phyloP scores from a whole-genome alignment of 306 rosid species.

The Ceratonia siliqua region DNA sequence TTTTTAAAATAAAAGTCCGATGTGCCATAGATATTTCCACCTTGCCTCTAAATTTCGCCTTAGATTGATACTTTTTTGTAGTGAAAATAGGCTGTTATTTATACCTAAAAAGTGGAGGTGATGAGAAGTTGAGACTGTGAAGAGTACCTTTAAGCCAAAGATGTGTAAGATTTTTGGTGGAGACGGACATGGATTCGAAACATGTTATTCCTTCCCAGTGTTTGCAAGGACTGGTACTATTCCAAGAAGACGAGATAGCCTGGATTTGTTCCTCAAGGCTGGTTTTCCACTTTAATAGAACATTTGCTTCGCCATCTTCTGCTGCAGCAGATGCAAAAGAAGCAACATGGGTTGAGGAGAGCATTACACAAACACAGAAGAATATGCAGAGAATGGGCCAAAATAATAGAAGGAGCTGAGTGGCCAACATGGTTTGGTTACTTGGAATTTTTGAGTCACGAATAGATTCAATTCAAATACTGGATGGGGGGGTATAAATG shows the following conservation, averaged over 20 bases:
- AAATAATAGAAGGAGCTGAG: background rate
- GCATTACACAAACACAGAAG: background rate
- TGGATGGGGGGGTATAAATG: too few relatives aligned
- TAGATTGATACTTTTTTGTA: too few relatives aligned
- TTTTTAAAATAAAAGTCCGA: too few relatives aligned
- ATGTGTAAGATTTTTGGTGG: background rate
- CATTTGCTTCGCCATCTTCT: background rate
- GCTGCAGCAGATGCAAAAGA: background rate
- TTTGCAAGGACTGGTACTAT: constrained; percentile 9
- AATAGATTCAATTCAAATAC: too few relatives aligned
- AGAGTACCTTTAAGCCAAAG: constrained; percentile 26
- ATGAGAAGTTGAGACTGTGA: constrained; percentile 23
- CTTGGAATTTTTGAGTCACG: too few relatives aligned
- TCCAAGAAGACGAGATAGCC: constrained; percentile 13
- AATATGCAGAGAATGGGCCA: background rate
- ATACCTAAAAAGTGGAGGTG: background rate
- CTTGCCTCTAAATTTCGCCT: too few relatives aligned
- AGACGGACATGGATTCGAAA: background rate
- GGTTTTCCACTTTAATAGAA: background rate
- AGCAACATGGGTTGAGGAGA: background rate
- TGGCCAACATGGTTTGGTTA: background rate
- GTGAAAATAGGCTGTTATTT: background rate
- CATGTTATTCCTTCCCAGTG: constrained; percentile 23
- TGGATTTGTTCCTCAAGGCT: background rate
- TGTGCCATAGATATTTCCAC: too few relatives aligned